Evolutionary conservation across 2,329 filamentous ascomycete species (phyloP), one percentile per base, ranked within the genome.

Genomic region (Exophiala mesophila): DNA sequence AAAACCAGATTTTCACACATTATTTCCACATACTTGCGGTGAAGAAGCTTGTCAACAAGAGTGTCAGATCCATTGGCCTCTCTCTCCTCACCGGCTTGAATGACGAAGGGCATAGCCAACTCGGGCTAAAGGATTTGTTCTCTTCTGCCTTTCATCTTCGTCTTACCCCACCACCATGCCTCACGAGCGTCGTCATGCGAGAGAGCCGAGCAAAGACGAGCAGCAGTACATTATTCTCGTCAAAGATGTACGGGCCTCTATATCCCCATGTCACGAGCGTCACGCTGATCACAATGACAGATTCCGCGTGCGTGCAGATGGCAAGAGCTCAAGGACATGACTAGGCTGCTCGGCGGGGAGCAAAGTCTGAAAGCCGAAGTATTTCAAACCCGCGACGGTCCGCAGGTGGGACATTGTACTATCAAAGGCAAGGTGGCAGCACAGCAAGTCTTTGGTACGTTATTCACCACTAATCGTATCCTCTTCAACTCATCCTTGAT

Each of bases 291-390:
- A 13, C 29, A 16, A 41, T 18, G 10, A 8, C 24, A 55, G 53
- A 52, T 56, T 15, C 52, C 53, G 32, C 49, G 44, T 37, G 41
- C 54, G 39, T 55, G 51, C 29, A 49, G 50, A 35, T 56, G 53
- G 53, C 53, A 56, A 34, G 53, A 56, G 36, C 49, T 56, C 32
- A 56, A 56, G 36, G 53, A 56, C 36, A 53, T 53, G 39, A 51
- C 51, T 4, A 24, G 48, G 31, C 39, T 29, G 13, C 37, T 48
- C 4, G 48, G 48, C 26, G 48, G 48, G 12, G 41, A 48, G 40
- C 48, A 51, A 23, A 48, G 44, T 36, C 30, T 51, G 30, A 51
- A 51, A 36, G 48, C 48, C 12, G 45, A 51, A 36, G 48, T 51
- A 3, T 51, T 51, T 35, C 37, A 35, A 21, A 32, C 41, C 12